Evolutionary conservation across 139 green algal genomes (phyloP).

Genomic region (Chlorella sp.): DNA sequence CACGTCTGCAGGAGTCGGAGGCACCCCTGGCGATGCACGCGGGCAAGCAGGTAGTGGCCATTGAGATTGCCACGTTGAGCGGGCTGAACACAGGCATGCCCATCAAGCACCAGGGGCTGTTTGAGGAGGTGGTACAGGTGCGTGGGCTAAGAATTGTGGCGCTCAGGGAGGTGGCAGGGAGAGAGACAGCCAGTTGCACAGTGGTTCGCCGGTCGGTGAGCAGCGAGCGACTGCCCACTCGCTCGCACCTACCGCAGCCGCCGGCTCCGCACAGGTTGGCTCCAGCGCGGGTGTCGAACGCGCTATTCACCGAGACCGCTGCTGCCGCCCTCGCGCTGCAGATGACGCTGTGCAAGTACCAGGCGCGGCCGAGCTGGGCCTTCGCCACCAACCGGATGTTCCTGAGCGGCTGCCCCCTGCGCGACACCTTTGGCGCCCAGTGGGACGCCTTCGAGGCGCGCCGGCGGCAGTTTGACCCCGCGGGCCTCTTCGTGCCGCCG

Average conservation of each 20-base stretch:
- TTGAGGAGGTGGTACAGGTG: constrained; percentile 8
- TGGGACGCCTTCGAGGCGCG: constrained; percentile 22
- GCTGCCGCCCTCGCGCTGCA: constrained; percentile 15
- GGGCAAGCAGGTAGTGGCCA: constrained; percentile 23
- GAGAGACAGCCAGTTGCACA: background rate
- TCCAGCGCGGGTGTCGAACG: no score
- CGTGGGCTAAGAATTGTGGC: background rate
- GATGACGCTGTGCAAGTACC: constrained; percentile 31
- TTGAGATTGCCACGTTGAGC: constrained; percentile 18
- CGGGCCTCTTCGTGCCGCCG: constrained; percentile 10
- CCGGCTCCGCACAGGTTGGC: no score
- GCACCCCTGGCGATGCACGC: constrained; percentile 13
- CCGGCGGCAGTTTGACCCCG: constrained; percentile 14
- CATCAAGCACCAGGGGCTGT: background rate
- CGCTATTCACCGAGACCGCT: no score
- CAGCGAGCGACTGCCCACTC: no score
- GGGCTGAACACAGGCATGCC: background rate
- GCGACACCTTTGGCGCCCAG: constrained; percentile 9
- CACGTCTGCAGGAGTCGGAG: constrained; percentile 13
- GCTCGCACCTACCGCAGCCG: no score
- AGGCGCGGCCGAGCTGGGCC: constrained; percentile 17
- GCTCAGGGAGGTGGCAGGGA: background rate
- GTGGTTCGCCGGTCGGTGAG: no score
- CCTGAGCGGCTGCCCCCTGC: constrained; percentile 9
- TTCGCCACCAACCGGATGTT: constrained; percentile 24